phyloP scores from a whole-genome alignment of 2,329 filamentous ascomycete genomes.

The Aspergillus quadrilineatus region DNA sequence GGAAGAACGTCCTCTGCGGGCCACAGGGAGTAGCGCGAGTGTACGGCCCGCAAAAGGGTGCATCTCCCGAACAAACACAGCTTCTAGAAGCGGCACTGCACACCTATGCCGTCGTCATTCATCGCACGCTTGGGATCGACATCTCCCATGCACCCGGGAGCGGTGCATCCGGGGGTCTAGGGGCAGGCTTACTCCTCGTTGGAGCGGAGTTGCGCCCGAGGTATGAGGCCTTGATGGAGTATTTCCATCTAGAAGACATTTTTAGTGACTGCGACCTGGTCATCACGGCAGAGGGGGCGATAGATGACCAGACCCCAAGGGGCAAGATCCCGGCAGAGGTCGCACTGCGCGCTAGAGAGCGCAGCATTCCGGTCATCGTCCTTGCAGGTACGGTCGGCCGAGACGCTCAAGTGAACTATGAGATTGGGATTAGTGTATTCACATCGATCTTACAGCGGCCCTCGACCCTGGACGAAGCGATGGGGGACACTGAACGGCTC shows the following conservation, averaged over 20 bases:
- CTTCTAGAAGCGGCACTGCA: constrained; percentile 47
- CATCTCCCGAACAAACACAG: constrained; percentile 45
- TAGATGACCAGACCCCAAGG: constrained; percentile 53
- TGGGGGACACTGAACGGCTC: constrained; percentile 26
- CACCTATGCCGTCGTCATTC: constrained; percentile 40
- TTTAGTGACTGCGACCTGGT: constrained; percentile 53
- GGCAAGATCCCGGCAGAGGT: constrained; percentile 57
- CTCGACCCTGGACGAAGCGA: constrained; percentile 28
- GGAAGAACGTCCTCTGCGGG: constrained; percentile 54
- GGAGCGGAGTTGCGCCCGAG: constrained; percentile 49
- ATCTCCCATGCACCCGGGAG: constrained; percentile 46
- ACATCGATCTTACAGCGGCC: constrained; percentile 32
- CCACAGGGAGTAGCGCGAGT: constrained; percentile 50
- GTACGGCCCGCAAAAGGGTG: constrained; percentile 55
- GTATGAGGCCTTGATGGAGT: constrained; percentile 53
- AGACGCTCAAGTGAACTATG: constrained; percentile 35
- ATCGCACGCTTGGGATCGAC: constrained; percentile 35
- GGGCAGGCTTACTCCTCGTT: constrained; percentile 51
- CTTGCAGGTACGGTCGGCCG: constrained; percentile 44
- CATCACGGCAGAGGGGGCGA: constrained; percentile 54
- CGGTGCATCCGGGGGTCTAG: constrained; percentile 55
- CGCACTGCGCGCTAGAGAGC: constrained; percentile 48
- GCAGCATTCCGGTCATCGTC: constrained; percentile 49
- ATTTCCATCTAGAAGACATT: constrained; percentile 49
- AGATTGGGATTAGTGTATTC: constrained; percentile 36